Conservation (phyloP, 805 yeast genomes). For the Candida pini region DNA sequence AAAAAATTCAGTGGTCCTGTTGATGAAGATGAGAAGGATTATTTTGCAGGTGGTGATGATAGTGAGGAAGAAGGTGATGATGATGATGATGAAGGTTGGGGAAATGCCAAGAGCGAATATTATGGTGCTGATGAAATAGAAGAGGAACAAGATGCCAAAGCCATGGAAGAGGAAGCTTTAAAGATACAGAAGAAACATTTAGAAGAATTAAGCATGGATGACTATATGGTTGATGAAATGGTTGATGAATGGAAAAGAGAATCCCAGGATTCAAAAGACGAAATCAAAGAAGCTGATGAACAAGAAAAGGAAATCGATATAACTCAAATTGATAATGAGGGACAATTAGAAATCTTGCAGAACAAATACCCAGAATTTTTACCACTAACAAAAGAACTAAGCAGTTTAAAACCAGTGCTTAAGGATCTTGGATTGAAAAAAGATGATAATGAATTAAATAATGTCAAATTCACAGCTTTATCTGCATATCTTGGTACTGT, state of each 20-base stretch:
- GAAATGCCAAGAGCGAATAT: slow-evolving; percentile 42
- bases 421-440: slow-evolving; percentile 29
- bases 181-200: slow-evolving; percentile 79
- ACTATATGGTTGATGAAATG: slow-evolving; percentile 71
- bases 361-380: slow-evolving; percentile 77
- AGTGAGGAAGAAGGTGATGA: slow-evolving; percentile 24
- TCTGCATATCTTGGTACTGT: slow-evolving; percentile 76
- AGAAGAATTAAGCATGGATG: slow-evolving; percentile 69
- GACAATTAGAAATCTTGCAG: slow-evolving; percentile 47
- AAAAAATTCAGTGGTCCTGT: slow-evolving; percentile 35
- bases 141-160: slow-evolving; percentile 73
- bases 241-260: slow-evolving; percentile 72
- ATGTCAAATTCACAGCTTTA: slow-evolving; percentile 62
- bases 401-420: slow-evolving; percentile 37
- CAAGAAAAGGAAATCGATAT: slow-evolving; percentile 38
- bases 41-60: slow-evolving; percentile 32
- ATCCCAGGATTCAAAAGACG: slow-evolving; percentile 30
- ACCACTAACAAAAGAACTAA: slow-evolving; percentile 65
- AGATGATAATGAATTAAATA: slow-evolving; percentile 30
- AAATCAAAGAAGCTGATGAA: slow-evolving; percentile 24
- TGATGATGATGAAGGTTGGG: slow-evolving; percentile 36
- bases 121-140: slow-evolving; percentile 62
- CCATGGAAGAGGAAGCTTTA: slow-evolving; percentile 82
- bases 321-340: slow-evolving; percentile 43
- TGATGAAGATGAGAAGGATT: slow-evolving; percentile 44